These are phyloP conservation scores for Candida sonorensis DNA, from an alignment of 805 yeast genomes.

Conservation along the genomic window DNA sequence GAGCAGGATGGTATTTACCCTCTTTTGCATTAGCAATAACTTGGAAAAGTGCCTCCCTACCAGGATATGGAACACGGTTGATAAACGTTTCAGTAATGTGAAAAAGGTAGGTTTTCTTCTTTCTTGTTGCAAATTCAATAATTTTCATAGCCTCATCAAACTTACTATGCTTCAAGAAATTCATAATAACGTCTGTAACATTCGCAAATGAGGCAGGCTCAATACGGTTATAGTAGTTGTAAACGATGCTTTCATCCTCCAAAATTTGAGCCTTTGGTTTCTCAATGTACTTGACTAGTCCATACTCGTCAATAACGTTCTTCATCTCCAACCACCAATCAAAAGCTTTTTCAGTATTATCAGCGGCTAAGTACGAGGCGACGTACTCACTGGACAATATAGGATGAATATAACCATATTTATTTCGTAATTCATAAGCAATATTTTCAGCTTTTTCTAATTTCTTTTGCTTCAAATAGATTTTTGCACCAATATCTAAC, in stretches of 20 bases:
- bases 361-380: slow-evolving; percentile 23
- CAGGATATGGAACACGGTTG: slow-evolving; percentile 13
- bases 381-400: slow-evolving; percentile 30
- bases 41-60: slow-evolving; percentile 18
- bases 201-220: slow-evolving; percentile 22
- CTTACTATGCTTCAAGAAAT: slow-evolving; percentile 13
- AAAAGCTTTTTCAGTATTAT: slow-evolving; percentile 22
- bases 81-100: slow-evolving; percentile 13
- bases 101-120: slow-evolving; percentile 18
- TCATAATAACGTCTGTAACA: slow-evolving; percentile 18
- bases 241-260: slow-evolving; percentile 16
- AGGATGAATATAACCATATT: slow-evolving; percentile 31
- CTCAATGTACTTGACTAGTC: slow-evolving; percentile 15
- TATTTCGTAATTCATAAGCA: slow-evolving; percentile 21
- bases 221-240: slow-evolving; percentile 22
- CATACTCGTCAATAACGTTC: slow-evolving; percentile 19
- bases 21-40: slow-evolving; percentile 6
- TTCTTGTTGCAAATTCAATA: slow-evolving; percentile 12
- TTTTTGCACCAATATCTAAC: slow-evolving; percentile 42
- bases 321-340: slow-evolving; percentile 28
- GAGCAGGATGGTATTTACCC: slow-evolving; percentile 8
- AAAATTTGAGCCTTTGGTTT: slow-evolving; percentile 16
- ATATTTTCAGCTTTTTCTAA: slow-evolving; percentile 31
- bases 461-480: slow-evolving; percentile 29
- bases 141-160: slow-evolving; percentile 18